These are phyloP conservation scores for Macrocybe gigantea DNA, from an alignment of 768 basidiomycete genomes.

Conservation along the genomic window DNA sequence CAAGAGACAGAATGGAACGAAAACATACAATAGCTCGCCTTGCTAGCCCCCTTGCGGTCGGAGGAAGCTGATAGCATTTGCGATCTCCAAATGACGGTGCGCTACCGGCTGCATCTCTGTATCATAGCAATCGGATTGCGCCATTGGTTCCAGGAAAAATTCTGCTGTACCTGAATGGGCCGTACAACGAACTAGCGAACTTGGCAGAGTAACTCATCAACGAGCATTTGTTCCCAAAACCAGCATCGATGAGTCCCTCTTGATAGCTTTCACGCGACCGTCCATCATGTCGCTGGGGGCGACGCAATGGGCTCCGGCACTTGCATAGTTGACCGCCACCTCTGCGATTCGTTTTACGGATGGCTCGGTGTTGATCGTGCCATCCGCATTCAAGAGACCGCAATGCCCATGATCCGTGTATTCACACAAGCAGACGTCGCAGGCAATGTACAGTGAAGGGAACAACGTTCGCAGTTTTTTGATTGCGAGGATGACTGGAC, in stretches of 20 bases:
- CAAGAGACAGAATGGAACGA: background rate
- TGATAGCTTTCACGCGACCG: slow-evolving; percentile 87
- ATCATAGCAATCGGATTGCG: background rate
- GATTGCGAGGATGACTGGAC: slow-evolving; percentile 94
- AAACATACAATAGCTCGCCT: slow-evolving; percentile 82
- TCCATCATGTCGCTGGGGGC: slow-evolving; percentile 99
- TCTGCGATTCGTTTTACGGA: slow-evolving; percentile 88
- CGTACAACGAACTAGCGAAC: slow-evolving; percentile 92
- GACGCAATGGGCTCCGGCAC: slow-evolving; percentile 96
- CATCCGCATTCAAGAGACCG: slow-evolving; percentile 69
- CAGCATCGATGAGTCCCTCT: slow-evolving; percentile 78
- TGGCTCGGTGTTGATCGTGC: slow-evolving; percentile 69
- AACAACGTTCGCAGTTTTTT: slow-evolving; percentile 69
- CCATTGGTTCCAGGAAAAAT: background rate
- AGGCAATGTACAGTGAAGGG: slow-evolving; percentile 83
- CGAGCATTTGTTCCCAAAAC: slow-evolving; percentile 81
- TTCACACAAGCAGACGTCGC: slow-evolving; percentile 98
- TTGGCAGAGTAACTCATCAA: slow-evolving; percentile 98
- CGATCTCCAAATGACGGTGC: slow-evolving; percentile 92
- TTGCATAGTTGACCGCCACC: slow-evolving; percentile 88
- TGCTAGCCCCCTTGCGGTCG: slow-evolving; percentile 82
- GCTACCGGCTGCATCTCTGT: slow-evolving; percentile 94
- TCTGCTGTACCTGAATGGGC: slow-evolving; percentile 81
- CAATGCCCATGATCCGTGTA: slow-evolving; percentile 99
- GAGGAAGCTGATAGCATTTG: slow-evolving; percentile 98